Evolutionary conservation across 306 rosid species (phyloP), one percentile per base, ranked within the genome.

Genomic region (Malus orientalis): DNA sequence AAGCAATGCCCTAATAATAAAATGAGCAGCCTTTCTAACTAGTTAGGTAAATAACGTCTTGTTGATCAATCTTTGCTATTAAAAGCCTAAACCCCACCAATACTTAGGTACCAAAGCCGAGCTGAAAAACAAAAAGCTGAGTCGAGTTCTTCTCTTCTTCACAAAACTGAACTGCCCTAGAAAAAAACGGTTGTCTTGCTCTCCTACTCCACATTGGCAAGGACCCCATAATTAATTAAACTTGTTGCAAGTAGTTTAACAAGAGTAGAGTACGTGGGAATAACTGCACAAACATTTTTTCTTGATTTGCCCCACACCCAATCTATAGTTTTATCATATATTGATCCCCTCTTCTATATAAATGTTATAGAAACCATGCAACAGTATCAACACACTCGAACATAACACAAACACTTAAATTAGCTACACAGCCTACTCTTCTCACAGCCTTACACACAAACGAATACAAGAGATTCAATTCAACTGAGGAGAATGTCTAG

Each of bases 401-500:
- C 67, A 29, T 38, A 63, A 3, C 25, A 38, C 42, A 10, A 30
- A 51, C n/a, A 51, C 63, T 40, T 40, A 8, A 8, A 25, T 22
- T 14, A 38, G 68, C 63, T 42, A 59, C 55, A 38, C 47, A 20
- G 2, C 61, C 32, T 18, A 36, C 16, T 15, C 64, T 13, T 2
- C 27, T 51, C 49, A 27, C 25, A 33, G 25, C 54, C 61, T 22
- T 19, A 57, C 16, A 7, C 14, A 16, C 51, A 63, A 16, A n/a
- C 25, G 6, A 23, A 3, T 12, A 11, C 70, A 6, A 55, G 25
- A 38, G 5, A 25, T 25, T 51, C 9, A 32, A 68, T 22, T 2
- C 14, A 72, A 27, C 23, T 16, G 38, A 47, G 8, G 38, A 64
- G 69, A 79, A 80, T 45, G 78, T 81, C 88, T 85, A 83, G 84